phyloP scores from a whole-genome alignment of 495 filamentous ascomycete species.

The Podospora comata region DNA sequence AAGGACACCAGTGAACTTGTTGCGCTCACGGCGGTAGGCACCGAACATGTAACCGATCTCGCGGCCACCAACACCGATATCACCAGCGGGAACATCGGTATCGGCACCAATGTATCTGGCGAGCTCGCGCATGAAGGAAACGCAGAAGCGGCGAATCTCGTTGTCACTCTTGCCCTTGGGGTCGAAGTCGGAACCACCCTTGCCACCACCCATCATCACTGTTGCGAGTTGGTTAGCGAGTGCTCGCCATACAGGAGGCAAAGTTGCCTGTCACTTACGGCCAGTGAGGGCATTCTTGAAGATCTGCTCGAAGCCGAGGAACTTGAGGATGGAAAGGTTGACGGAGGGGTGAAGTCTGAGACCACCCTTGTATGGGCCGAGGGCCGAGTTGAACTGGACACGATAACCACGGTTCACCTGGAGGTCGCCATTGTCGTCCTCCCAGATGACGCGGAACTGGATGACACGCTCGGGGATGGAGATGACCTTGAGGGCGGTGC shows the following conservation, averaged over 20 bases:
- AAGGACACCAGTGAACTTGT: constrained; percentile 90
- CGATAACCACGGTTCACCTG: constrained; percentile 96
- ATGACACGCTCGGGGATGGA: constrained; percentile 93
- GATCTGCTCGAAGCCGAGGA: constrained; percentile 98
- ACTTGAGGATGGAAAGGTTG: constrained; percentile 97
- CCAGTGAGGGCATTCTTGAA: constrained; percentile 99
- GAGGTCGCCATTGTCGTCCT: constrained; percentile 82
- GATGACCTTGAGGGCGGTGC: constrained; percentile 80
- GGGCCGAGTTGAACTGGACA: constrained; percentile 97
- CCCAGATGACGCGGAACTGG: constrained; percentile 97
- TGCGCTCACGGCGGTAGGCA: constrained; percentile 83
- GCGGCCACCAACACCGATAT: constrained; percentile 87
- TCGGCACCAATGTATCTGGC: constrained; percentile 93
- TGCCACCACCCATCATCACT: constrained; percentile 98
- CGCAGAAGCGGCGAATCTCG: constrained; percentile 98
- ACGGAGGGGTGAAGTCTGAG: constrained; percentile 94
- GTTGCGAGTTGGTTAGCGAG: constrained; percentile 25
- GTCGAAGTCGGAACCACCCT: constrained; percentile 98
- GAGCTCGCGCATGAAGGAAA: constrained; percentile 92
- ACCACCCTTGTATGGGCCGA: constrained; percentile 98
- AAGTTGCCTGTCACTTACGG: constrained; percentile 54
- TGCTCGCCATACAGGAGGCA: constrained; percentile 2
- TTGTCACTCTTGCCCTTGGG: constrained; percentile 97
- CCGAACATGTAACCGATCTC: constrained; percentile 96
- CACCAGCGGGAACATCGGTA: constrained; percentile 91